phyloP scores from a whole-genome alignment of 2,329 filamentous ascomycete genomes.

The Myriosclerotinia curreyana region DNA sequence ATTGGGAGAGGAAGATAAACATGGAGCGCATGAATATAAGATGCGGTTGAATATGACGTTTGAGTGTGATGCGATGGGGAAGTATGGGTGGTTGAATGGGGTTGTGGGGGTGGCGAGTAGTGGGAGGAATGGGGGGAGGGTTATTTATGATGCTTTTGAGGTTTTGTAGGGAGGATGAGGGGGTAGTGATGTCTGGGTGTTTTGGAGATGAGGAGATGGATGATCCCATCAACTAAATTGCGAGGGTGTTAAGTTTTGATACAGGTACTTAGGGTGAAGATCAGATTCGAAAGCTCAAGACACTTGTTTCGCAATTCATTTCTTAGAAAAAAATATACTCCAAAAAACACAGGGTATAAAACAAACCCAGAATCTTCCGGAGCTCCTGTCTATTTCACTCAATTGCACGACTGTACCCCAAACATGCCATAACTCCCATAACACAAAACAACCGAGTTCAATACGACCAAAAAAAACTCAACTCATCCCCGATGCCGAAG shows the following conservation, averaged over 20 bases:
- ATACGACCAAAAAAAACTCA: constrained; percentile 14
- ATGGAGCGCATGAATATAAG: constrained; percentile 27
- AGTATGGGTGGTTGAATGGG: constrained; percentile 36
- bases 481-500: constrained; percentile 27
- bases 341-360: not conserved
- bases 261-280: not conserved
- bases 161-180: constrained; percentile 1
- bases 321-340: not conserved
- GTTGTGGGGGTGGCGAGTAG: constrained; percentile 24
- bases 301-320: constrained; percentile 1
- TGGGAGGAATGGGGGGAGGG: constrained; percentile 22
- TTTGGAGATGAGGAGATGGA: not conserved
- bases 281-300: not conserved
- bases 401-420: not conserved
- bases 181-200: not conserved
- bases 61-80: constrained; percentile 32
- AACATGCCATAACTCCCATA: not conserved
- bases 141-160: constrained; percentile 28
- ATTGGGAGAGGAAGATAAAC: not conserved
- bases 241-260: not conserved
- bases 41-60: constrained; percentile 37
- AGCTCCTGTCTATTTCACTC: not conserved
- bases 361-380: not conserved
- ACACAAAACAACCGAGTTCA: not conserved
- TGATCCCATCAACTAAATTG: not conserved